Base-by-base conservation (phyloP, 805 yeast genomes). In the Candida coquimbonensis region DNA sequence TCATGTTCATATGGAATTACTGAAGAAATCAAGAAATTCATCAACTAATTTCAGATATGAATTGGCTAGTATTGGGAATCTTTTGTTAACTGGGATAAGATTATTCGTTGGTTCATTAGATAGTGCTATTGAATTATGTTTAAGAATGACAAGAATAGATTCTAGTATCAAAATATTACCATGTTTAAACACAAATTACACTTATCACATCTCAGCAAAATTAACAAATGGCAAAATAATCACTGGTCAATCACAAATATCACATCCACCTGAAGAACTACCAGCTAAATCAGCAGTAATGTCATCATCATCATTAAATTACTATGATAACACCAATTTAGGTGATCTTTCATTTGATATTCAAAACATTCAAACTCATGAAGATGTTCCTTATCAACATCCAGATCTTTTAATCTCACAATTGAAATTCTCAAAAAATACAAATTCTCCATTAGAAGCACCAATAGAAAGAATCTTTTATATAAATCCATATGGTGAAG, bases 181-280 rank as follows among this genome's bases (percentile, higher is more conserved):
- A 0, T 88, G 95, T 50, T 68, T 89, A 36, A 87, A 85, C 57
- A 85, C 96, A 9, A 87, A 83, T 55, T 86, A 85, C 66, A 80
- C 90, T 14, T 87, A 87, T 53, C 95, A 89, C 56, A 88, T 90
- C 26, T 81, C 91, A 42, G 96, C 96, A 0, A 53, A 75, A 27
- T 68, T 90, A 38, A 66, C 68, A 32, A 77, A 87, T 62, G 96
- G 95, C 3, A 69, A 74, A 5, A 69, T 83, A 2, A 81, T 90
- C 33, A 83, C 90, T 0, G 98, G 98, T 12, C 98, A 90, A 62
- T 83, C 91, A 4, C 96, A 89, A 59, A 90, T 90, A 11, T 87
- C 96, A 2, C 98, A 90, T 64, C 98, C 98, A 1, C 66, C 74
- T 16, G 63, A 59, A 25, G 31, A 53, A 12, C 29, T 44, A 9